Evolutionary conservation across 768 basidiomycete genomes (phyloP).

Genomic region (Boletus rubescentipes): DNA sequence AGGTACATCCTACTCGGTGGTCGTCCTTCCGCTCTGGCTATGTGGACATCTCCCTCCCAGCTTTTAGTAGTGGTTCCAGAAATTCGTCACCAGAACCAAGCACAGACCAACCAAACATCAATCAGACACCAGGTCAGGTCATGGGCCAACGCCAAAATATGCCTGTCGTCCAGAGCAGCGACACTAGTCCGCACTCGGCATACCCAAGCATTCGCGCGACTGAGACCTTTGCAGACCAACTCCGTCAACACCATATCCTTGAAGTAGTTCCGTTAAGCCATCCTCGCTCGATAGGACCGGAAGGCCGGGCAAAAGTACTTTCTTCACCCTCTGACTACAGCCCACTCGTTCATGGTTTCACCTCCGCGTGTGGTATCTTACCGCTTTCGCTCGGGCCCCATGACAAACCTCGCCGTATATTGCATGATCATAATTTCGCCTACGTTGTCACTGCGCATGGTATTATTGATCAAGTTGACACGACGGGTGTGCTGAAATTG

Average conservation of each 20-base stretch:
- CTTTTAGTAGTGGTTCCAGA: background rate
- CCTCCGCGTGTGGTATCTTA: background rate
- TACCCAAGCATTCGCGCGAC: background rate
- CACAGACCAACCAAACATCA: background rate
- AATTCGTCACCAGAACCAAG: background rate
- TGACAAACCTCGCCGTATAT: conserved; percentile 42
- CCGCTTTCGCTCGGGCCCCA: conserved; percentile 26
- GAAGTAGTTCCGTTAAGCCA: background rate
- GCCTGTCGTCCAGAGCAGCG: background rate
- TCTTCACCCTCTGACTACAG: background rate
- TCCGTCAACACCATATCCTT: background rate
- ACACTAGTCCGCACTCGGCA: background rate
- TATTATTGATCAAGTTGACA: conserved; percentile 30
- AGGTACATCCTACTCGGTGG: conserved; percentile 16
- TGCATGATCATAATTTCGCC: conserved; percentile 20
- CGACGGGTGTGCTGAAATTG: conserved; percentile 20
- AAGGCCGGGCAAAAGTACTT: background rate
- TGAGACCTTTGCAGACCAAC: background rate
- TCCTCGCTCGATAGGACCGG: background rate
- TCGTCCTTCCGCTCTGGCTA: conserved; percentile 28
- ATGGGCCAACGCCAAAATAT: background rate
- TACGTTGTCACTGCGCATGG: conserved; percentile 42
- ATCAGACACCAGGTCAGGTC: background rate
- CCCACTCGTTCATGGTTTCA: background rate
- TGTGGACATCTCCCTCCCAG: conserved; percentile 15